Conservation (phyloP, 257 asterid genomes). For the Leptodermis oblonga region DNA sequence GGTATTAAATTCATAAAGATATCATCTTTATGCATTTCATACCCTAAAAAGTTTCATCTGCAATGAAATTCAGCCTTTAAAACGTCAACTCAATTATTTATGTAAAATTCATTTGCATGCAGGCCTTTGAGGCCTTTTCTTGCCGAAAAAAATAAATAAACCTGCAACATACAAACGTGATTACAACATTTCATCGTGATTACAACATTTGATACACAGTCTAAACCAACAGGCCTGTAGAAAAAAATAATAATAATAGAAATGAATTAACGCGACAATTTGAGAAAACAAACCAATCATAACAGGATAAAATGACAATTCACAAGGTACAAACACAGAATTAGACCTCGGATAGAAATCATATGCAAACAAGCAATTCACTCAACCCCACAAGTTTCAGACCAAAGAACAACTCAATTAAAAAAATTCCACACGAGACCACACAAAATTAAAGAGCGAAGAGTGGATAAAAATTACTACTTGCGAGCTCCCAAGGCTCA, state of each 20-base stretch:
- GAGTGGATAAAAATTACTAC: constrained; percentile 29
- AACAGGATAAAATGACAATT: neutral
- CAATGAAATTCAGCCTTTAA: constrained; percentile 1
- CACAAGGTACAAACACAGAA: neutral
- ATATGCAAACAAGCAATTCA: neutral
- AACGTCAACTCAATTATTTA: constrained; percentile 5
- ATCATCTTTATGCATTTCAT: neutral
- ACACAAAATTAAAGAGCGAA: neutral
- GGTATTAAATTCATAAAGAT: neutral
- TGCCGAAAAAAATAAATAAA: neutral
- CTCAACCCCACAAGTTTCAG: neutral
- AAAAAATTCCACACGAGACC: neutral
- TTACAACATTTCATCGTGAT: neutral
- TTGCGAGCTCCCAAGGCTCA: constrained; percentile 93
- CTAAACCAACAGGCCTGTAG: neutral
- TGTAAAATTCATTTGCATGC: constrained; percentile 8
- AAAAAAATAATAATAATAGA: neutral
- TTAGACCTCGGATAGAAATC: neutral
- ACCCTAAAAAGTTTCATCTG: constrained; percentile 4
- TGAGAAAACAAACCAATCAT: neutral
- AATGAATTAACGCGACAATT: too few relatives aligned
- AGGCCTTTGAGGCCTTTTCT: neutral
- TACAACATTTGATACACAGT: too few relatives aligned
- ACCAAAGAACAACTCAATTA: neutral
- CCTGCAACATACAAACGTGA: neutral